Base-by-base conservation (phyloP, 1,284 basidiomycete genomes). In the Moniliella sp. region DNA sequence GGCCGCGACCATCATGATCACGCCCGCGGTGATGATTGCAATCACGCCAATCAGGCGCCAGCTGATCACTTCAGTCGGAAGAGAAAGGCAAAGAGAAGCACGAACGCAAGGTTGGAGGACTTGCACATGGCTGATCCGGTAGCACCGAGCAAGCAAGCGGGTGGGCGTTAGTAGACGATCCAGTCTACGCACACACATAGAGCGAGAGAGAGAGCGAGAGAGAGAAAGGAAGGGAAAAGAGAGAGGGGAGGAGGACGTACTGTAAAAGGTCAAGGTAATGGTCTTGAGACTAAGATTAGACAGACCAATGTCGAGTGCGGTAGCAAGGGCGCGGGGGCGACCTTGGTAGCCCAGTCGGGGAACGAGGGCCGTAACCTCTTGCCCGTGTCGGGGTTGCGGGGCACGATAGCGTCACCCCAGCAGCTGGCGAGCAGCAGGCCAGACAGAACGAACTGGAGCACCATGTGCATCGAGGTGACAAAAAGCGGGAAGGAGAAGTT, bases 81-180 rank as follows among this genome's bases (percentile, higher is more conserved):
- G 14, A 84, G 58, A 63, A 97, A 94, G 28, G 62, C 62, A 31
- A 63, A 64, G 34, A 62, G 43, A 26, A 64, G 48, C 12, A 88
- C 88, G 61, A 94, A 94, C 30, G 75, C 62, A 15, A 54, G 39
- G 21, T 49, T 51, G 15, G 86, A 93, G 9, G 86, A 91, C 65
- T 97, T 97, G 72, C 79, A 81, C 88, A 97, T 97, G 25, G 88
- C 36, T 28, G n/a, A n/a, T n/a, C n/a, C n/a, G n/a, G n/a, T n/a
- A n/a, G n/a, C n/a, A n/a, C n/a, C n/a, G n/a, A n/a, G n/a, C n/a
- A n/a, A n/a, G n/a, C n/a, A n/a, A n/a, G n/a, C n/a, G n/a, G n/a
- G n/a, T n/a, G n/a, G n/a, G n/a, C n/a, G n/a, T n/a, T n/a, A n/a
- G n/a, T n/a, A n/a, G n/a, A n/a, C n/a, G n/a, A n/a, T n/a, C n/a